These are phyloP conservation scores for Taphrina communis DNA, from an alignment of 1,139 yeast species.

Conservation along the genomic window DNA sequence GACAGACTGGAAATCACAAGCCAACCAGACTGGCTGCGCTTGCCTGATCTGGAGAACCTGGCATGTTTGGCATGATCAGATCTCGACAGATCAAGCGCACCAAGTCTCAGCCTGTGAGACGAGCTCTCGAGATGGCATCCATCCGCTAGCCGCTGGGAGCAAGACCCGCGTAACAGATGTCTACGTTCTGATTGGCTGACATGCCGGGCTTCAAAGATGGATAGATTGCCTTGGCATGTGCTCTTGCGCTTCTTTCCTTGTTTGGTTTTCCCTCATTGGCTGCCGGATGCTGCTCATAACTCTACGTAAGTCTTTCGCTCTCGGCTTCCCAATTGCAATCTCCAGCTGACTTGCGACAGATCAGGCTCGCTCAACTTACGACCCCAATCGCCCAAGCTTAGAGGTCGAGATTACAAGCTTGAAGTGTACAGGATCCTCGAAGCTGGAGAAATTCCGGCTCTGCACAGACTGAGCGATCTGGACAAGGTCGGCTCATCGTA, in stretches of 20 bases:
- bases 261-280: neutral
- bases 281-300: neutral
- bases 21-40: neutral
- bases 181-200: too few species aligned
- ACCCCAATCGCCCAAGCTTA: too few species aligned
- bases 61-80: neutral
- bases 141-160: too few species aligned
- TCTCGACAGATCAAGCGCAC: neutral
- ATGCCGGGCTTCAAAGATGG: too few species aligned
- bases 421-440: too few species aligned
- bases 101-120: neutral
- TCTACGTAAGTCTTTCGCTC: too few species aligned
- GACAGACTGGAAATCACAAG: neutral
- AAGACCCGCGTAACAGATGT: too few species aligned
- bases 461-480: neutral
- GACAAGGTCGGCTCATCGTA: neutral
- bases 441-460: neutral
- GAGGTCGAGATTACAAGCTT: too few species aligned
- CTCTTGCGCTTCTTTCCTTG: neutral
- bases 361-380: too few species aligned
- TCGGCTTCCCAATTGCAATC: too few species aligned
- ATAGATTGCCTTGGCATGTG: conserved; percentile 1
- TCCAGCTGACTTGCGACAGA: too few species aligned
- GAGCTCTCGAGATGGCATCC: too few species aligned
- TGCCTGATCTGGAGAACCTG: neutral